These are phyloP conservation scores for Ceratorhiza oryzae-sativae DNA, from an alignment of 1,284 basidiomycete genomes.

Conservation along the genomic window DNA sequence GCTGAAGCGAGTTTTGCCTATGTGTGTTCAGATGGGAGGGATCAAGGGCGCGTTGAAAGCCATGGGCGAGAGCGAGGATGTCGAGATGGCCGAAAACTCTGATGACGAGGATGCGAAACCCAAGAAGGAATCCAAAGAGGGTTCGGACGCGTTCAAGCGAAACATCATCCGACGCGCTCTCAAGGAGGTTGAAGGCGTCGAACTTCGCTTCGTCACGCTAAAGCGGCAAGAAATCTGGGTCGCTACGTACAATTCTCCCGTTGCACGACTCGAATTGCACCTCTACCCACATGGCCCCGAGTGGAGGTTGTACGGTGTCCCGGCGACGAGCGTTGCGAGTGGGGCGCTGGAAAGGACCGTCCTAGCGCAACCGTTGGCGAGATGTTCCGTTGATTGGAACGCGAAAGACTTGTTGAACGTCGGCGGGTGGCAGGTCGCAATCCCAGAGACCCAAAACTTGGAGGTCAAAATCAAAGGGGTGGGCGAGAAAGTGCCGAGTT, in stretches of 20 bases:
- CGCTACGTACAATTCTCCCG: constrained; percentile 76
- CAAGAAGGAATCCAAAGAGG: constrained; percentile 21
- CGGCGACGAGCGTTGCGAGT: constrained; percentile 77
- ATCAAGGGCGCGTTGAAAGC: constrained; percentile 52
- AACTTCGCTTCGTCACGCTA: constrained; percentile 84
- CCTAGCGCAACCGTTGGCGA: constrained; percentile 77
- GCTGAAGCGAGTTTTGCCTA: constrained; percentile 84
- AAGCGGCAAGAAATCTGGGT: constrained; percentile 91
- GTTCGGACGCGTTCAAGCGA: constrained; percentile 62
- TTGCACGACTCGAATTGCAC: constrained; percentile 76
- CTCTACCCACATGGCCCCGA: constrained; percentile 80
- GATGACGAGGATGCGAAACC: constrained; percentile 48
- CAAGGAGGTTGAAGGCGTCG: constrained; percentile 63
- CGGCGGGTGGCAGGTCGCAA: constrained; percentile 75
- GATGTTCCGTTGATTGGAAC: constrained; percentile 64
- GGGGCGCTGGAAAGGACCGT: constrained; percentile 59
- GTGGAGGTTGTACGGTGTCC: constrained; percentile 84
- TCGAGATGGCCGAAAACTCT: constrained; percentile 45
- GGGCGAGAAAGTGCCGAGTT: constrained; percentile 79
- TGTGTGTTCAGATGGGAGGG: constrained; percentile 74
- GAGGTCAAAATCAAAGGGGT: constrained; percentile 68
- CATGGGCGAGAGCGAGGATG: constrained; percentile 38
- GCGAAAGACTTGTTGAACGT: constrained; percentile 65
- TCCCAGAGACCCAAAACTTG: constrained; percentile 69
- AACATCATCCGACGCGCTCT: constrained; percentile 73